Evolutionary conservation across 2,329 filamentous ascomycete genomes (phyloP), one percentile per base, ranked within the genome.

Genomic region (Colletotrichum orbiculare): DNA sequence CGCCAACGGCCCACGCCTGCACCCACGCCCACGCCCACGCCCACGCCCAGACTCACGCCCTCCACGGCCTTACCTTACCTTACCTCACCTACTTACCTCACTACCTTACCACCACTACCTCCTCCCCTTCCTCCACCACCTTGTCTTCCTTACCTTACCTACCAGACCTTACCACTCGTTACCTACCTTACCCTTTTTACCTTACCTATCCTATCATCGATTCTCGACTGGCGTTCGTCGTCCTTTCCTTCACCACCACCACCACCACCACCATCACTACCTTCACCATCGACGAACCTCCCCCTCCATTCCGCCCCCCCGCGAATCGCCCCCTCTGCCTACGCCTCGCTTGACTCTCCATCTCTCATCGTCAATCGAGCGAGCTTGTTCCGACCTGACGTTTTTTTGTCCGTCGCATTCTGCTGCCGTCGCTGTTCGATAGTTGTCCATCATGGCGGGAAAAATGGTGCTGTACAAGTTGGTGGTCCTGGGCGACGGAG

Each of bases 381-480:
- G 48, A 49, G 9, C 49, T 64, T 13, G 45, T 46, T 46, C 42
- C 39, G 53, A 57, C 53, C n/a, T 35, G 49, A 39, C 17, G 25
- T 5, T 25, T 25, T 25, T 25, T 25, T n/a, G 38, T 54, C 42
- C 42, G 17, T 58, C 38, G 60, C 67, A 69, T 67, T 49, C 60
- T 60, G 53, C 56, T 64, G 59, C 66, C 67, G 69, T 69, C 50
- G 71, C 42, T 46, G 54, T 42, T 53, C 33, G 43, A 62, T 52
- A 62, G 52, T 52, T 61, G 54, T 61, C 61, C 71, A 84, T 75
- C 78, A 96, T 96, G 93, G 89, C 92, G 82, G 92, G 92, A 75
- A 94, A 95, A 85, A 96, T 96, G 93, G 94, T 94, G 76, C 83
- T 97, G 78, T 96, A 97, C 85, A 97, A 97, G 82, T 82, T 97